phyloP scores from a whole-genome alignment of 1,139 yeast genomes.

The Pichia sp. region DNA sequence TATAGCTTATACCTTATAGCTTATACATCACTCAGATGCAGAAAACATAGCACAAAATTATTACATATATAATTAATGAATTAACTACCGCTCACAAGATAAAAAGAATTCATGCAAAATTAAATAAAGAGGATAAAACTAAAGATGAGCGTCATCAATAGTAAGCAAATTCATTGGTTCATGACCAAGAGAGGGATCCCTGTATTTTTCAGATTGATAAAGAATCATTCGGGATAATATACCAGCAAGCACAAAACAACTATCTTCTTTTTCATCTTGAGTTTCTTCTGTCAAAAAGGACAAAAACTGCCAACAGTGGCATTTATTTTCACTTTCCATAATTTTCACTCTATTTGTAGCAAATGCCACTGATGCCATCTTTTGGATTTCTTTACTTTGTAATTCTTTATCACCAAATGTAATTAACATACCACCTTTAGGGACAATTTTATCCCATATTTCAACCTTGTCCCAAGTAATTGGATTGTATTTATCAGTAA shows the following conservation, averaged over 20 bases:
- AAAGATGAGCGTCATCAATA: constrained; percentile 29
- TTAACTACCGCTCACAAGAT: neutral
- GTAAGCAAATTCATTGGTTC: constrained; percentile 31
- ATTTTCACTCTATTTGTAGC: constrained; percentile 26
- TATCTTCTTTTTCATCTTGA: constrained; percentile 34
- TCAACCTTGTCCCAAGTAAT: constrained; percentile 31
- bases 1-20: too few relatives aligned
- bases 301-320: constrained; percentile 34
- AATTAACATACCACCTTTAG: constrained; percentile 32
- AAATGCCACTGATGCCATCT: constrained; percentile 25
- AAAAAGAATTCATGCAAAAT: neutral
- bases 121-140: neutral
- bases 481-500: constrained; percentile 27
- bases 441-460: constrained; percentile 38
- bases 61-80: too few relatives aligned
- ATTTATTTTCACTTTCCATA: constrained; percentile 24
- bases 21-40: too few relatives aligned
- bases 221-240: constrained; percentile 30
- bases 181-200: constrained; percentile 20
- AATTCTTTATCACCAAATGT: constrained; percentile 38
- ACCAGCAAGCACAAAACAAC: constrained; percentile 30
- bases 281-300: constrained; percentile 31
- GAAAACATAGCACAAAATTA: too few relatives aligned
- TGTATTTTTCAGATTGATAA: constrained; percentile 26
- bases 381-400: constrained; percentile 33